phyloP scores from a whole-genome alignment of 108 stramenopile species.

The Licmophora abbreviata region DNA sequence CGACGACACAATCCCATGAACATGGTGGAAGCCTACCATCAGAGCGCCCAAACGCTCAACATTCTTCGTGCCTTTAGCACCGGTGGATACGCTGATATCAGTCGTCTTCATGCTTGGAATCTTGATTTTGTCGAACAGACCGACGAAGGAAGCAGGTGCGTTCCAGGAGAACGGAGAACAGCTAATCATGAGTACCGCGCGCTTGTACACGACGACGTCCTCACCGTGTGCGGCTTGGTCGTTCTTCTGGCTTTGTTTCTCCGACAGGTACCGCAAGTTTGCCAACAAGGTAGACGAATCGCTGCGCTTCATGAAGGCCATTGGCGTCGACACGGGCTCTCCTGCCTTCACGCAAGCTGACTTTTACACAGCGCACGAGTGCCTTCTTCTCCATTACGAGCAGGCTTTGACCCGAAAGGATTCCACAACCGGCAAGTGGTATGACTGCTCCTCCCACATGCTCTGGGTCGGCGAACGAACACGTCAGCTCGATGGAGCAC shows the following conservation, averaged over 20 bases:
- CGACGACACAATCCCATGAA: conserved; percentile 79
- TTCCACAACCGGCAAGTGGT: conserved; percentile 93
- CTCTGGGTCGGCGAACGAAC: conserved; percentile 99
- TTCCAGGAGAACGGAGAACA: conserved; percentile 1
- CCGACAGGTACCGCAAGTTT: conserved; percentile 72
- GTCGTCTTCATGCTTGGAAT: conserved; percentile 95
- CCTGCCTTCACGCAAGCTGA: conserved; percentile 86
- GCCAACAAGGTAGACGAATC: conserved; percentile 90
- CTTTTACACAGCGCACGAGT: conserved; percentile 98
- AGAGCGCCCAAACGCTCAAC: conserved; percentile 94
- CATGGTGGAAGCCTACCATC: conserved; percentile 88
- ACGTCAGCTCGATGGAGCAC: conserved; percentile 95
- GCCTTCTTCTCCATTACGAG: conserved; percentile 96
- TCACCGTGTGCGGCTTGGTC: not conserved
- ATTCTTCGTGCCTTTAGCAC: conserved; percentile 92
- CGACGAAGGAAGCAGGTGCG: conserved; percentile 83
- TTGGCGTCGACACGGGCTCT: conserved; percentile 84
- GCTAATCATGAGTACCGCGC: too few species aligned
- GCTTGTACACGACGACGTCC: too few species aligned
- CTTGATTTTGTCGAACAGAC: conserved; percentile 96
- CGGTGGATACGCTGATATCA: conserved; percentile 95
- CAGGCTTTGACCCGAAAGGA: conserved; percentile 94
- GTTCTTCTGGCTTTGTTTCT: not conserved
- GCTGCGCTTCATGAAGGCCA: conserved; percentile 95
- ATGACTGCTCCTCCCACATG: conserved; percentile 97